Percentiles rank a stretch among this genome's conserved stretches.
phyloP scores from a whole-genome alignment of 1,284 basidiomycete genomes.

The Mycena citricolor region DNA sequence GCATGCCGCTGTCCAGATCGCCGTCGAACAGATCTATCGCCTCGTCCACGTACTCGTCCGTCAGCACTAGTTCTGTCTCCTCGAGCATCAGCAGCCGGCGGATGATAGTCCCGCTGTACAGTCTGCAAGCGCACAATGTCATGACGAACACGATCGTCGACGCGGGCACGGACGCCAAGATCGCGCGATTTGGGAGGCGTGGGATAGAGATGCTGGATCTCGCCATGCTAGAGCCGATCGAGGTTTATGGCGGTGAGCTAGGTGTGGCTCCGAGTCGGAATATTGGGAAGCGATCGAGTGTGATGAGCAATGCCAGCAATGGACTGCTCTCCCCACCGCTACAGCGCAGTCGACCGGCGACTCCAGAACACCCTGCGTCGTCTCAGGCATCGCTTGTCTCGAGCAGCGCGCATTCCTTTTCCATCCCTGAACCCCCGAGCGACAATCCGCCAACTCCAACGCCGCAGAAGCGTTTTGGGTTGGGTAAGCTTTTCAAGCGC shows the following conservation, averaged over 20 bases:
- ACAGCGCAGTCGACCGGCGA: slow-evolving; percentile 13
- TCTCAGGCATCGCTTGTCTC: slow-evolving; percentile 22
- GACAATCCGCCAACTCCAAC: slow-evolving; percentile 18
- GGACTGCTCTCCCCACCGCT: slow-evolving; percentile 6
- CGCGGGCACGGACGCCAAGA: slow-evolving; percentile 91
- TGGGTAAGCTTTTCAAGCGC: slow-evolving; percentile 74
- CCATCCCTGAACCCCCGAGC: slow-evolving; percentile 27
- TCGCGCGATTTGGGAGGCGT: slow-evolving; percentile 86
- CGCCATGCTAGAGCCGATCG: slow-evolving; percentile 78
- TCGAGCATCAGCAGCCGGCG: slow-evolving; percentile 53
- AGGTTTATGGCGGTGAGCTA: slow-evolving; percentile 48
- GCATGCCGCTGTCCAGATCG: slow-evolving; percentile 35
- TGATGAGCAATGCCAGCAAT: slow-evolving; percentile 10
- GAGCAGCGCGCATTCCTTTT: slow-evolving; percentile 22
- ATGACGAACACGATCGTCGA: slow-evolving; percentile 89
- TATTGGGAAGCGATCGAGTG: slow-evolving; percentile 15
- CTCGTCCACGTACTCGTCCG: slow-evolving; percentile 42
- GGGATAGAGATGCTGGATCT: slow-evolving; percentile 82
- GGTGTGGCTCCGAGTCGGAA: slow-evolving; percentile 15
- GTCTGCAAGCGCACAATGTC: slow-evolving; percentile 90
- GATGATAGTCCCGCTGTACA: slow-evolving; percentile 91
- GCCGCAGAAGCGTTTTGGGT: slow-evolving; percentile 57
- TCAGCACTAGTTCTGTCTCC: slow-evolving; percentile 45
- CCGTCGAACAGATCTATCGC: slow-evolving; percentile 44
- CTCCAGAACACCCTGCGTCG: slow-evolving; percentile 20